These are phyloP conservation scores for Galerina sulciceps DNA, from an alignment of 768 basidiomycete species.

Conservation along the genomic window DNA sequence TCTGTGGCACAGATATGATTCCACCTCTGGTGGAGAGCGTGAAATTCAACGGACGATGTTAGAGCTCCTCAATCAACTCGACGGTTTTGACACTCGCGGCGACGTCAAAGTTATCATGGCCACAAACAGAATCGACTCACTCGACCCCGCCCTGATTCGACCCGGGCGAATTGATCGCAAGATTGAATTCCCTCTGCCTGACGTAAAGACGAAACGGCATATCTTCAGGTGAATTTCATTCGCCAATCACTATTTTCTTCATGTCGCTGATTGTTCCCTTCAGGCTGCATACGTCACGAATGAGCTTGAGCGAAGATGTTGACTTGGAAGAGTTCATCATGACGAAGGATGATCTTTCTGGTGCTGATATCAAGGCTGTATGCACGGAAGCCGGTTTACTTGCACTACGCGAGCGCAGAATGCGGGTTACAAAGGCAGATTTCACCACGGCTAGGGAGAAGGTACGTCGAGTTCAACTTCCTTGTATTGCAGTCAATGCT, in stretches of 20 bases:
- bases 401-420: conserved; percentile 91
- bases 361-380: conserved; percentile 98
- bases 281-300: conserved; percentile 91
- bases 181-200: conserved; percentile 97
- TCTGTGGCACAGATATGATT: conserved; percentile 76
- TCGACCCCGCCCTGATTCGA: conserved; percentile 97
- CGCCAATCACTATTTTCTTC: neutral
- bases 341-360: conserved; percentile 94
- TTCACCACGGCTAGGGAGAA: conserved; percentile 93
- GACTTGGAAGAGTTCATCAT: conserved; percentile 95
- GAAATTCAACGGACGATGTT: conserved; percentile 99
- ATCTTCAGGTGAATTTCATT: conserved; percentile 78
- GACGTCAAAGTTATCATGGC: conserved; percentile 99
- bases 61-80: conserved; percentile 96
- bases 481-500: neutral
- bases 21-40: conserved; percentile 97
- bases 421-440: conserved; percentile 92
- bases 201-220: conserved; percentile 98
- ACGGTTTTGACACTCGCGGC: conserved; percentile 99
- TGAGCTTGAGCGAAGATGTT: conserved; percentile 88
- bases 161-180: conserved; percentile 99
- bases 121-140: conserved; percentile 95
- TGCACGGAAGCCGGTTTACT: conserved; percentile 98
- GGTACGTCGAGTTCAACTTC: conserved; percentile 44
- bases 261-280: conserved; percentile 1